Evolutionary conservation across 2,329 filamentous ascomycete species (phyloP), one percentile per base, ranked within the genome.

Genomic region (Fusarium sp.): DNA sequence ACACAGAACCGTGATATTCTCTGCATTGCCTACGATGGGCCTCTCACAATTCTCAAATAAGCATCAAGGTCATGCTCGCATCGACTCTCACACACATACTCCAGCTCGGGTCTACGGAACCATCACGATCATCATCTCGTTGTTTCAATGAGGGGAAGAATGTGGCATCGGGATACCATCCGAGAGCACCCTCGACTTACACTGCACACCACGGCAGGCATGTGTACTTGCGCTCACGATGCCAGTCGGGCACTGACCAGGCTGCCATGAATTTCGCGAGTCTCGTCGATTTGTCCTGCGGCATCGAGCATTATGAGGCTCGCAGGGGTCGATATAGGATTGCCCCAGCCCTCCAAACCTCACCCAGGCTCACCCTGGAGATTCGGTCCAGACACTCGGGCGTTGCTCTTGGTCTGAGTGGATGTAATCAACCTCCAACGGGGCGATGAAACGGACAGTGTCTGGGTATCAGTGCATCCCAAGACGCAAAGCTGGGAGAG

Each of bases 101-200:
- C 35, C 64, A 62, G 20, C 32, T 66, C 50, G 37, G 37, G 34
- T 30, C 20, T 66, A 45, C 41, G 71, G 72, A 41, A 41, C 61
- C 30, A 48, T 64, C 43, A 27, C 23, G 23, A 50, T 69, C n/a
- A 48, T 52, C 72, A 52, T 57, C 64, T 72, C 32, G 20, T 32
- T 41, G 18, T 43, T 45, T 64, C 43, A 34, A 39, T 34, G 58
- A 20, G 43, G 43, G 27, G 32, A 50, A 25, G 20, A 41, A 45
- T 70, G 52, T 63, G 30, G 30, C 25, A 61, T 56, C 50, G 35
- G 70, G 61, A 71, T 41, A 34, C 39, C 39, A 68, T 61, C 63
- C 58, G 59, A 57, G 58, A 64, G 48, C 52, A 60, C 34, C 59
- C 52, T 70, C 62, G 57, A 25, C 58, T 57, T 45, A 45, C 59